Conservation (phyloP, 2,329 filamentous ascomycete genomes). For the Botrytis sinoallii region DNA sequence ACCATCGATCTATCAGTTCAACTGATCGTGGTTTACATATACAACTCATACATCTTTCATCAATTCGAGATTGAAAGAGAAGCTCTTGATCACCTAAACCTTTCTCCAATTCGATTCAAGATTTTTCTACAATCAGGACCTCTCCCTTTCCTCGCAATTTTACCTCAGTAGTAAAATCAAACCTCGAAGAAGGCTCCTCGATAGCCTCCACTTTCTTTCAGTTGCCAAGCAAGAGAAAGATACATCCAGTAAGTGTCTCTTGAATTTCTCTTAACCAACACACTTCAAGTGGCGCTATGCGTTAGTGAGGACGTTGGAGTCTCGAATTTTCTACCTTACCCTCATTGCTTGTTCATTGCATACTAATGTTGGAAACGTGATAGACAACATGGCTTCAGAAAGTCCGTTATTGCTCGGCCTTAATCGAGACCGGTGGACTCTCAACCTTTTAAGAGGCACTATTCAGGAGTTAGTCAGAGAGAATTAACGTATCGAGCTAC, state of each 20-base stretch:
- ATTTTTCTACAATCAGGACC: neutral
- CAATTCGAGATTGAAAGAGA: neutral
- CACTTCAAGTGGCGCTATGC: no score
- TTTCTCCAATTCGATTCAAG: neutral
- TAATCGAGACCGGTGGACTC: no score
- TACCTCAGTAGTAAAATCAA: neutral
- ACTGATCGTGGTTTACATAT: neutral
- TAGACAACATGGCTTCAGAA: no score
- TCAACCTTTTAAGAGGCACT: no score
- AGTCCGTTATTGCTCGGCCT: no score
- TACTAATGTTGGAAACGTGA: no score
- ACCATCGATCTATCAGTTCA: neutral
- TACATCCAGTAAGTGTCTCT: neutral
- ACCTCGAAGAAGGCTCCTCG: neutral
- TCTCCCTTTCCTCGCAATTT: neutral
- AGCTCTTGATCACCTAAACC: neutral
- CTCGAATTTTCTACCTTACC: no score
- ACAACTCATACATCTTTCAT: neutral
- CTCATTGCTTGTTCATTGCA: no score
- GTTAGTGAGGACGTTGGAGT: no score
- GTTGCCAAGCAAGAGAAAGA: neutral
- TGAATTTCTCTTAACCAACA: neutral
- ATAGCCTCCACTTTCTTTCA: neutral
- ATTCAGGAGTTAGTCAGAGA: no score
- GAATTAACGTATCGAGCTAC: no score